Base-by-base conservation (phyloP, 1,139 yeast species). In the Sugiyamaella sp. region DNA sequence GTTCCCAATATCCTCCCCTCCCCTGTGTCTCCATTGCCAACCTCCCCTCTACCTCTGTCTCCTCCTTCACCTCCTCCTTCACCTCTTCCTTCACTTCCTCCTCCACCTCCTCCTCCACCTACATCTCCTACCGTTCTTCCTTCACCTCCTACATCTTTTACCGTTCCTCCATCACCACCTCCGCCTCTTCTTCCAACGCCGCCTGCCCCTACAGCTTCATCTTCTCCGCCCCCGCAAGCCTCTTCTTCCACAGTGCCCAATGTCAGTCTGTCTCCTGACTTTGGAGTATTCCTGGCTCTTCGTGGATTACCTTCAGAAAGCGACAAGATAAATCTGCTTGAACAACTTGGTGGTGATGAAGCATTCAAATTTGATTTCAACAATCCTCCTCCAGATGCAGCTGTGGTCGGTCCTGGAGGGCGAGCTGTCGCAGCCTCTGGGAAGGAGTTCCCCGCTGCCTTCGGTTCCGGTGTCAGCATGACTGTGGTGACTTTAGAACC, bases 351-450 rank as follows among this genome's bases (percentile, higher is more conserved):
- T 3, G 63, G 61, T 12, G 49, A 51, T 25, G 32, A 19, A 33
- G 58, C 62, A 32, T 62, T 63, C 51, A 56, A 54, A 35, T 63
- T 61, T 51, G 64, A 63, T 32, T 63, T 60, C 52, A 47, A 38
- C 38, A 43, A 53, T 32, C 63, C 66, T 35, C 63, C 66, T 2
- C 25, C 48, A 1, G 52, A 46, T 20, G 58, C 66, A 17, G 39
- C 42, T 4, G 25, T 32, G 29, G 40, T 51, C 16, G 54, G 53
- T 22, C 55, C 52, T 8, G 61, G 60, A 37, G 66, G 66, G 4
- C 49, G 46, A 19, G 53, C 61, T 8, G 57, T 60, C 10, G 33
- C 56, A n/a, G 64, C 65, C 1, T 54, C 54, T 27, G 61, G 64
- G 10, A 51, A 49, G 5, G 51, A 56, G 19, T 63, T 63, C 50